A percentile compares a stretch with the other conserved stretches of the same genome.
phyloP scores from a whole-genome alignment of 306 rosid species.

The Quercus agrifolia region DNA sequence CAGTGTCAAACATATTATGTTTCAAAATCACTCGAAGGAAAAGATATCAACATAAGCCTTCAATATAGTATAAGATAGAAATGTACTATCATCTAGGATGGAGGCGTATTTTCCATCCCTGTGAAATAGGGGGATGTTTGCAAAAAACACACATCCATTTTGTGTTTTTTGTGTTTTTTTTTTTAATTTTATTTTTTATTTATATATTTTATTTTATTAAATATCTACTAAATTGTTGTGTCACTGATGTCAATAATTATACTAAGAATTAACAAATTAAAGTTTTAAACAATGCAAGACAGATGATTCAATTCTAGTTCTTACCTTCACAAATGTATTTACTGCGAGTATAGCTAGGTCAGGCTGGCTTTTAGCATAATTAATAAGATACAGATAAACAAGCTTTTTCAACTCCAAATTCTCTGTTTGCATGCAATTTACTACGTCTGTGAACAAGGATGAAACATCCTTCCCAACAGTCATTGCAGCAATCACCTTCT shows the following conservation, averaged over 20 bases:
- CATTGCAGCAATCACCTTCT: slow-evolving; percentile 99
- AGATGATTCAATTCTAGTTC: slow-evolving; percentile 11
- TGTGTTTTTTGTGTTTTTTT: no score
- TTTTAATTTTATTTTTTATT: no score
- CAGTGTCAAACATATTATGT: not conserved
- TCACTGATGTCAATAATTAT: not conserved
- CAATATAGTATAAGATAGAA: not conserved
- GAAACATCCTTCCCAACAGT: slow-evolving; percentile 99
- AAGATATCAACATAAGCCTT: not conserved
- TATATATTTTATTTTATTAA: no score
- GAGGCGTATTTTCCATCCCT: not conserved
- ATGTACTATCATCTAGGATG: not conserved
- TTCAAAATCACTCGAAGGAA: not conserved
- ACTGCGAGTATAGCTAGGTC: slow-evolving; percentile 98
- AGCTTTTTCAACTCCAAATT: slow-evolving; percentile 97
- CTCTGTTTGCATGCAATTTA: slow-evolving; percentile 98
- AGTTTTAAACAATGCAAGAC: not conserved
- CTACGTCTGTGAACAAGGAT: slow-evolving; percentile 93
- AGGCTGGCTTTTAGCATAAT: slow-evolving; percentile 99
- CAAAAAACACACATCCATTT: not conserved
- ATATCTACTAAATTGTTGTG: no score
- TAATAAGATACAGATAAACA: slow-evolving; percentile 89
- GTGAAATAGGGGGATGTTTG: not conserved
- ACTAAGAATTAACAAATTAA: not conserved
- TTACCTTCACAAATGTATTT: slow-evolving; percentile 98